Percentiles rank a stretch among this genome's conserved stretches.
Evolutionary conservation across 2,329 filamentous ascomycete species (phyloP).

Genomic region (Fusarium oxysporum): DNA sequence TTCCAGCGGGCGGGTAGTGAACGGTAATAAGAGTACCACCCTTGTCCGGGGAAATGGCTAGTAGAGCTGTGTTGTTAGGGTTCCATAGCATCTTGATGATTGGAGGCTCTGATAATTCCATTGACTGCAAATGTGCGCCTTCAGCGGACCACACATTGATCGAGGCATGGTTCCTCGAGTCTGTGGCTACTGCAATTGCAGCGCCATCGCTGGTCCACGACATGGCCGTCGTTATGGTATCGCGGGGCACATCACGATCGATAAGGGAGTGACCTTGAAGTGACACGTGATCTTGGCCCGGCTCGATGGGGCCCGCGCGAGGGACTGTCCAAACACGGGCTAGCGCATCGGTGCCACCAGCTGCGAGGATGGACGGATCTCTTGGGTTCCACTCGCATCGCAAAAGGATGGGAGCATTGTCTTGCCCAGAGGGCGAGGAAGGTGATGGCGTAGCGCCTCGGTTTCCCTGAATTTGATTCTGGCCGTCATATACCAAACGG

Average conservation of each 20-base stretch:
- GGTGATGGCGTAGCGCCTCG: constrained; percentile 51
- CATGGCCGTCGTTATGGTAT: constrained; percentile 68
- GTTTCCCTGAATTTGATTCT: constrained; percentile 51
- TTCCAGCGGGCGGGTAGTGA: constrained; percentile 58
- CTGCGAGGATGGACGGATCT: constrained; percentile 73
- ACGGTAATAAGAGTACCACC: constrained; percentile 67
- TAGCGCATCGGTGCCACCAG: constrained; percentile 76
- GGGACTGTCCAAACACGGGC: constrained; percentile 75
- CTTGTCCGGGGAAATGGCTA: constrained; percentile 68
- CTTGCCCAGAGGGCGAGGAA: constrained; percentile 53
- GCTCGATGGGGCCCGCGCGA: constrained; percentile 61
- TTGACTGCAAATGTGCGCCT: constrained; percentile 63
- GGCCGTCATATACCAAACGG: constrained; percentile 61
- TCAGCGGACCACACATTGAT: constrained; percentile 68
- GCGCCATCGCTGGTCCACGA: constrained; percentile 70
- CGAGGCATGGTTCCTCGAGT: constrained; percentile 62
- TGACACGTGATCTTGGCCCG: constrained; percentile 56
- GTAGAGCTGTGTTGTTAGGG: constrained; percentile 63
- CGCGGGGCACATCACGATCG: constrained; percentile 63
- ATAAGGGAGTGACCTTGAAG: constrained; percentile 57
- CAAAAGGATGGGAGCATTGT: constrained; percentile 71
- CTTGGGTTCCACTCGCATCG: constrained; percentile 77
- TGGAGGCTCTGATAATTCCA: constrained; percentile 70
- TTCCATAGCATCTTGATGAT: constrained; percentile 73
- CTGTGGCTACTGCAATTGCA: constrained; percentile 68